Percentiles rank a stretch among this genome's conserved stretches.
Evolutionary conservation across 2,329 filamentous ascomycete genomes (phyloP).

Genomic region (Penicillium occitanis): DNA sequence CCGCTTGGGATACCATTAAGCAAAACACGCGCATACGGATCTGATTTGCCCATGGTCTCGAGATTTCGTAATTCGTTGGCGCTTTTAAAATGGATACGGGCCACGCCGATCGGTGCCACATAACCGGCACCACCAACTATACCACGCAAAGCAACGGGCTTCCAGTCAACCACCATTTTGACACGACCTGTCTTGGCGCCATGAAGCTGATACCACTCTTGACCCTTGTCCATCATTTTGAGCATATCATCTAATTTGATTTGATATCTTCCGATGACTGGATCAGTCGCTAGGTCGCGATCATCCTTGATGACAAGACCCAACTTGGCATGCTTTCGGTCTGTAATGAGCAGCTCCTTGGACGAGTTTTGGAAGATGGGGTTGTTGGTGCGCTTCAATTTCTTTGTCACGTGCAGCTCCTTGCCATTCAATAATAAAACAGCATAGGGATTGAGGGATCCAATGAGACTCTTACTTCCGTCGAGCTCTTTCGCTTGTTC

Average conservation of each 20-base stretch:
- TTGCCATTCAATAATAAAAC: constrained; percentile 86
- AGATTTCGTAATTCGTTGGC: constrained; percentile 84
- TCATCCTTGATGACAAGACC: constrained; percentile 95
- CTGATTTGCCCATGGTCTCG: constrained; percentile 94
- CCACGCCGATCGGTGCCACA: constrained; percentile 87
- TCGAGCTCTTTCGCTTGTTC: constrained; percentile 97
- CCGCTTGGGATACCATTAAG: constrained; percentile 88
- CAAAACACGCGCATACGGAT: constrained; percentile 86
- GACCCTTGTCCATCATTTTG: constrained; percentile 83
- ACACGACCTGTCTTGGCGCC: constrained; percentile 79
- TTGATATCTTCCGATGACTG: constrained; percentile 85
- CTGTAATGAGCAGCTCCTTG: constrained; percentile 93
- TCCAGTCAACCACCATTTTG: constrained; percentile 93
- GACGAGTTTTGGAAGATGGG: constrained; percentile 92
- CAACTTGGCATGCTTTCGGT: constrained; percentile 84
- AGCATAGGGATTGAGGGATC: constrained; percentile 87
- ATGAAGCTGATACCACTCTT: constrained; percentile 92
- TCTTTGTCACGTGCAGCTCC: constrained; percentile 83
- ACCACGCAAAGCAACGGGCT: constrained; percentile 83
- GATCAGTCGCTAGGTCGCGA: constrained; percentile 78
- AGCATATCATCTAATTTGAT: constrained; percentile 94
- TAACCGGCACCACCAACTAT: constrained; percentile 79
- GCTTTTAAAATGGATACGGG: constrained; percentile 87
- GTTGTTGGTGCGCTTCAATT: constrained; percentile 95
- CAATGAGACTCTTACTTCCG: constrained; percentile 85